These are phyloP conservation scores for Entrophospora sp. DNA, from an alignment of 192 early-diverging fungal genomes.

Conservation along the genomic window DNA sequence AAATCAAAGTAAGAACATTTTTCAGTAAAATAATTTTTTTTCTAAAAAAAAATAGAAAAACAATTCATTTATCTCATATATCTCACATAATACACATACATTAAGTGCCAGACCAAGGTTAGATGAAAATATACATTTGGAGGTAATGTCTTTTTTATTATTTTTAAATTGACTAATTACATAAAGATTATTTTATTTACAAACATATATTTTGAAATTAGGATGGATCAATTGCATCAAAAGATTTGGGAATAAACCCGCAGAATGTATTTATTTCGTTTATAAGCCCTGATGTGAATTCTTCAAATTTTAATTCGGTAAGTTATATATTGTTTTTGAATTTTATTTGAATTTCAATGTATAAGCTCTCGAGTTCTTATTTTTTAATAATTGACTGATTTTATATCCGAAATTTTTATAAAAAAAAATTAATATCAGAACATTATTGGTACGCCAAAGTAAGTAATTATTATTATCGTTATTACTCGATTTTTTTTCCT, in stretches of 20 bases:
- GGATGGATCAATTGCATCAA: constrained; percentile 38
- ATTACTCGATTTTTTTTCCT: no score
- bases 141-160: neutral
- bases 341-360: no score
- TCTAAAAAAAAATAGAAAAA: neutral
- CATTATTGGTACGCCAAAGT: constrained; percentile 27
- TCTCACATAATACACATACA: no score
- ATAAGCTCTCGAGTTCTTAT: no score
- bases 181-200: no score
- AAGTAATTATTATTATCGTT: no score
- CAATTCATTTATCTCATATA: no score
- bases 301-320: neutral
- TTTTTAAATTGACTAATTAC: neutral
- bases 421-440: constrained; percentile 24
- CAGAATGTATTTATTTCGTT: constrained; percentile 64
- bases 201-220: constrained; percentile 7
- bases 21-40: neutral
- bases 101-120: constrained; percentile 22
- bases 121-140: constrained; percentile 18
- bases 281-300: constrained; percentile 21
- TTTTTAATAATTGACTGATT: no score
- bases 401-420: neutral
- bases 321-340: no score
- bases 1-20: constrained; percentile 24
- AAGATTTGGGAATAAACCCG: constrained; percentile 57